A percentile compares a stretch with the other conserved stretches of the same genome.
phyloP scores from a whole-genome alignment of 441 rosid genomes.

The Populus hybrid region DNA sequence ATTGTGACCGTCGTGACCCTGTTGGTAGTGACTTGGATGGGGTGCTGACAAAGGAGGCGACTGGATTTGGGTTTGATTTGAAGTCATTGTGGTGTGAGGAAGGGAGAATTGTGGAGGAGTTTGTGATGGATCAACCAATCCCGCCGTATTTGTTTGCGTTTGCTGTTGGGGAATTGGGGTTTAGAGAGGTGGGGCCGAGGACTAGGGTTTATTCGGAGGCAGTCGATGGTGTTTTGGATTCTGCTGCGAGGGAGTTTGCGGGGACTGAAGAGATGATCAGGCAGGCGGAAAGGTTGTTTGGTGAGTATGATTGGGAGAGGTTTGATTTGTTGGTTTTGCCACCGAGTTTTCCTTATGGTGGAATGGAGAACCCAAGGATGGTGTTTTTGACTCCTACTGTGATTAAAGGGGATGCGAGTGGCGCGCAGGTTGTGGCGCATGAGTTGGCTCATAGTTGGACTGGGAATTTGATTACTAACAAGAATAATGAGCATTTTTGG shows the following conservation, averaged over 20 bases:
- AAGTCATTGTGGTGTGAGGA: slow-evolving; percentile 57
- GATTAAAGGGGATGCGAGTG: slow-evolving; percentile 81
- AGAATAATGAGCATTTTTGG: slow-evolving; percentile 90
- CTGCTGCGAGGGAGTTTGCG: slow-evolving; percentile 73
- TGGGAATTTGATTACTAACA: slow-evolving; percentile 86
- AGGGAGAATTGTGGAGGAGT: slow-evolving; percentile 79
- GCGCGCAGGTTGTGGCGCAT: slow-evolving; percentile 94
- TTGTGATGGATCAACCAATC: slow-evolving; percentile 76
- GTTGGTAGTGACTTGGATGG: slow-evolving; percentile 36
- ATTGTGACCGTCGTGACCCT: slow-evolving; percentile 58
- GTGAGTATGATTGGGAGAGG: slow-evolving; percentile 82
- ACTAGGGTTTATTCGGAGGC: slow-evolving; percentile 75
- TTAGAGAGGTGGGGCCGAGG: slow-evolving; percentile 77
- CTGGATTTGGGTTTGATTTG: slow-evolving; percentile 18
- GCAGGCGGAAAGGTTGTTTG: slow-evolving; percentile 79
- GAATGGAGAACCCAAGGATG: slow-evolving; percentile 97
- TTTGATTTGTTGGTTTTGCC: slow-evolving; percentile 87
- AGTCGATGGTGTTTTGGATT: slow-evolving; percentile 45
- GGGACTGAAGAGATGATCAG: slow-evolving; percentile 86
- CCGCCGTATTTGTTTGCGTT: slow-evolving; percentile 89
- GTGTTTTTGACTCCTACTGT: slow-evolving; percentile 91
- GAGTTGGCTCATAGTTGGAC: slow-evolving; percentile 99
- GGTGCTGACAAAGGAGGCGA: not conserved
- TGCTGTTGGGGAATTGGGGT: slow-evolving; percentile 78
- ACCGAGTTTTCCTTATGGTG: slow-evolving; percentile 93